Base-by-base conservation (phyloP, 2,329 filamentous ascomycete genomes). In the Penicillium sp. region DNA sequence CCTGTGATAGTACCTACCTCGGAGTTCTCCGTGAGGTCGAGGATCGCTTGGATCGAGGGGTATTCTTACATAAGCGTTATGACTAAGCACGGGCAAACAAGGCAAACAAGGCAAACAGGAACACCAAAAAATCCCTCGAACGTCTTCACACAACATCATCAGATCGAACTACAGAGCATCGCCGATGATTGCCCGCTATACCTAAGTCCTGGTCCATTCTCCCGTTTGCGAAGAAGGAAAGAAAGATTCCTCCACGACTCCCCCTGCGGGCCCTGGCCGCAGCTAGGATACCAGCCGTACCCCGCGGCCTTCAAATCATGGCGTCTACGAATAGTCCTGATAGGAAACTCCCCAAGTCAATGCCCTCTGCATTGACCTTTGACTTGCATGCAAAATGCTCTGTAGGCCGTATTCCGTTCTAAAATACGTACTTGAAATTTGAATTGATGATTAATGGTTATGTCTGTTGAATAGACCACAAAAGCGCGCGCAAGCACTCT, bases 401-500 rank as follows among this genome's bases (percentile, higher is more conserved):
- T 62, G 90, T 94, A 81, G 87, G 47, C 20, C 23, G 26, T 18
- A 47, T 47, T 47, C 46, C 33, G 21, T 28, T 2, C 20, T 46
- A 42, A 14, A 21, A 18, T 20, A 23, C 5, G 11, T 43, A 18
- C 18, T 18, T 43, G 18, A 43, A 18, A 30, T 3, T 24, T 51
- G 30, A 21, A 35, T 33, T 2, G 9, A 35, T 35, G 30, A 30
- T 30, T 30, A 11, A 30, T 30, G 30, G 8, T 16, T 35, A 35
- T 16, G 4, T 16, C 16, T 24, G 28, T 56, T 18, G 38, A 21
- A 46, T 56, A 97, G 93, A 95, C 91, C 49, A 97, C 93, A 11
- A 91, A 93, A 80, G 94, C 94, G 24, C 89, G 94, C 64, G 94
- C 94, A 50, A 94, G 94, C 53, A 86, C 85, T 58, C 81, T 99